phyloP scores from a whole-genome alignment of 2,329 filamentous ascomycete species.

The Penicillium capsulatum region DNA sequence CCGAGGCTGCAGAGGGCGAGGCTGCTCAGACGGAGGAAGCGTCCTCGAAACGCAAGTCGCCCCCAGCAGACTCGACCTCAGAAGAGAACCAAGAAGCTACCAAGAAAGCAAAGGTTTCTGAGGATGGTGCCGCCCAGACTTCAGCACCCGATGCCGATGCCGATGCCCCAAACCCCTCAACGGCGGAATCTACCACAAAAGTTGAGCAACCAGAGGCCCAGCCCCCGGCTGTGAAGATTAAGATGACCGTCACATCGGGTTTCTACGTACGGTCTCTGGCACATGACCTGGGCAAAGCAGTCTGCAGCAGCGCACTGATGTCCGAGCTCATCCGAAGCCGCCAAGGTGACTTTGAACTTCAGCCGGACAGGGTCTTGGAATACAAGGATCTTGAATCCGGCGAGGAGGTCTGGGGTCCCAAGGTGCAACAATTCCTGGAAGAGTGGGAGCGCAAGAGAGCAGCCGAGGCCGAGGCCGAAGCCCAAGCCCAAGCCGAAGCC shows the following conservation, averaged over 20 bases:
- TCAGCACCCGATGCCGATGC: constrained; percentile 9
- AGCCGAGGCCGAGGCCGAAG: constrained; percentile 11
- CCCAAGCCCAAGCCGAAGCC: constrained; percentile 6
- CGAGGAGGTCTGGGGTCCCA: constrained; percentile 76
- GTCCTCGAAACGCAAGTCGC: constrained; percentile 34
- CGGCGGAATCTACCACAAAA: constrained; percentile 11
- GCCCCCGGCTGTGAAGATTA: constrained; percentile 72
- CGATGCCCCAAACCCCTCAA: constrained; percentile 12
- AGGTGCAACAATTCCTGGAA: constrained; percentile 59
- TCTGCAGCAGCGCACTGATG: constrained; percentile 82
- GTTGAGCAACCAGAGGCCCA: constrained; percentile 20
- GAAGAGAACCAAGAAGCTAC: constrained; percentile 16
- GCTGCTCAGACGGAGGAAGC: constrained; percentile 13
- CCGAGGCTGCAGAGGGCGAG: constrained; percentile 28
- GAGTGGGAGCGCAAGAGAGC: constrained; percentile 47
- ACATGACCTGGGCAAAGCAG: constrained; percentile 80
- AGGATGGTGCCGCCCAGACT: constrained; percentile 24
- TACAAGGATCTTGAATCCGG: constrained; percentile 71
- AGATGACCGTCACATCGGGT: constrained; percentile 89
- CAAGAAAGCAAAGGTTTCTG: constrained; percentile 34
- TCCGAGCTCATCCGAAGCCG: constrained; percentile 72
- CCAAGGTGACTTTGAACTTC: constrained; percentile 75
- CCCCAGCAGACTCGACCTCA: constrained; percentile 25
- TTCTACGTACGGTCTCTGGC: constrained; percentile 95
- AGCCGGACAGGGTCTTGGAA: constrained; percentile 67